Evolutionary conservation across 768 basidiomycete species (phyloP).

Genomic region (Suillus decipiens): DNA sequence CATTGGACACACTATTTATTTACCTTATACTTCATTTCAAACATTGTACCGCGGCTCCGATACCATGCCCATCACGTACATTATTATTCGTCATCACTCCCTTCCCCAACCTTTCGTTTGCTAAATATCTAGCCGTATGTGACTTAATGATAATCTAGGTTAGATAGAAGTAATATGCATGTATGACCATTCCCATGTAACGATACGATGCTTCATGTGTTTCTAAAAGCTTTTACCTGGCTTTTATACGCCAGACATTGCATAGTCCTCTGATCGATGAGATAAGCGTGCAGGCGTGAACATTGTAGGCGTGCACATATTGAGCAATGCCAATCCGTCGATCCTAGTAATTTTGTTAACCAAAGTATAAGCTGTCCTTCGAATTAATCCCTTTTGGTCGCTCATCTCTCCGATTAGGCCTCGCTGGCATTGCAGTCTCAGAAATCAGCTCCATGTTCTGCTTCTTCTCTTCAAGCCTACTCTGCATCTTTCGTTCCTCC

Average conservation of each 20-base stretch:
- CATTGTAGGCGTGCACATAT: background rate
- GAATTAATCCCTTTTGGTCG: slow-evolving; percentile 27
- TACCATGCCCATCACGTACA: slow-evolving; percentile 14
- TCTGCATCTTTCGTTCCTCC: slow-evolving; percentile 39
- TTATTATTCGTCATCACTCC: slow-evolving; percentile 10
- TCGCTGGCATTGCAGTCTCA: slow-evolving; percentile 20
- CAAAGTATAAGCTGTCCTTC: slow-evolving; percentile 45
- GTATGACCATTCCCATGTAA: slow-evolving; percentile 16
- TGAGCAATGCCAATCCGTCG: slow-evolving; percentile 3
- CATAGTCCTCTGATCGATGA: background rate
- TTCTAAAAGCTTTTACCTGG: background rate
- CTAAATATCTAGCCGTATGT: slow-evolving; percentile 18
- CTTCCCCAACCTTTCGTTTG: slow-evolving; percentile 12
- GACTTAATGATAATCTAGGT: slow-evolving; percentile 17
- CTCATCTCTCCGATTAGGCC: slow-evolving; percentile 11
- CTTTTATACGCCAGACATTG: background rate
- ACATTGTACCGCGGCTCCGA: slow-evolving; percentile 7
- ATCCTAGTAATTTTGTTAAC: slow-evolving; percentile 25
- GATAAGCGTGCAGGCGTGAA: background rate
- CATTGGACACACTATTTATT: background rate
- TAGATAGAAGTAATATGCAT: slow-evolving; percentile 12
- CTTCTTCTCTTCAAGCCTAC: slow-evolving; percentile 44
- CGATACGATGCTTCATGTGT: slow-evolving; percentile 1
- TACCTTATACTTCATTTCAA: slow-evolving; percentile 17
- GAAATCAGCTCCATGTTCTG: slow-evolving; percentile 37